Conservation (phyloP, 2,329 filamentous ascomycete species). For the Aspergillus pseudoviridinutans region DNA sequence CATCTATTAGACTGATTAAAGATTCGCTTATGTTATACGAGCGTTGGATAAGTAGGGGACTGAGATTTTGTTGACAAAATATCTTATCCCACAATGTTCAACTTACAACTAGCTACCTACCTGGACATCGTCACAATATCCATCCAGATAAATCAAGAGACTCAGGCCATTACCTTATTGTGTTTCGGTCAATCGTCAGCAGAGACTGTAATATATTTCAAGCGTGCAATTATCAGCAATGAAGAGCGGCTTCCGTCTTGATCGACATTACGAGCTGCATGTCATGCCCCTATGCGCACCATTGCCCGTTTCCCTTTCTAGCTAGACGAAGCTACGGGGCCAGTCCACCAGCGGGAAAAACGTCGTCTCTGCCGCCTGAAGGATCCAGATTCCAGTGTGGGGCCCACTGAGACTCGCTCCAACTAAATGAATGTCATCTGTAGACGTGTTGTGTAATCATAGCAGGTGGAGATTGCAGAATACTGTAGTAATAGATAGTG, state of each 20-base stretch:
- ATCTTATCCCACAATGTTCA: too few relatives aligned
- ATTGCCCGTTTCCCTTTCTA: neutral
- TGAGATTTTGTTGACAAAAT: too few relatives aligned
- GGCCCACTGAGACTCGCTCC: neutral
- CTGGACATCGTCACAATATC: too few relatives aligned
- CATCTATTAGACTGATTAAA: too few relatives aligned
- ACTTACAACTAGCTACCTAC: too few relatives aligned
- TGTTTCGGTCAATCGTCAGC: neutral
- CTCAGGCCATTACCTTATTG: neutral
- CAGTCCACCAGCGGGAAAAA: neutral
- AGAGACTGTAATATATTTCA: neutral
- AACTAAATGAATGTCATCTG: neutral
- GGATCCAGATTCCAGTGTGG: neutral
- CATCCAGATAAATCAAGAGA: neutral
- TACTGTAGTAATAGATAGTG: neutral
- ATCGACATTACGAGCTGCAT: slow-evolving; percentile 12
- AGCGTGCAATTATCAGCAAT: neutral
- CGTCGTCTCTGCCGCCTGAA: neutral
- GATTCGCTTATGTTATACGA: too few relatives aligned
- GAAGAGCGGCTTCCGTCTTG: slow-evolving; percentile 4
- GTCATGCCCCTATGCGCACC: slow-evolving; percentile 7
- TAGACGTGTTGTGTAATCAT: neutral
- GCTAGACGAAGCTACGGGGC: neutral
- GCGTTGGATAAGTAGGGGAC: too few relatives aligned
- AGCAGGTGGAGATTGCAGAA: neutral